These are phyloP conservation scores for Phytopythium litorale DNA, from an alignment of 352 stramenopile species.

Conservation along the genomic window DNA sequence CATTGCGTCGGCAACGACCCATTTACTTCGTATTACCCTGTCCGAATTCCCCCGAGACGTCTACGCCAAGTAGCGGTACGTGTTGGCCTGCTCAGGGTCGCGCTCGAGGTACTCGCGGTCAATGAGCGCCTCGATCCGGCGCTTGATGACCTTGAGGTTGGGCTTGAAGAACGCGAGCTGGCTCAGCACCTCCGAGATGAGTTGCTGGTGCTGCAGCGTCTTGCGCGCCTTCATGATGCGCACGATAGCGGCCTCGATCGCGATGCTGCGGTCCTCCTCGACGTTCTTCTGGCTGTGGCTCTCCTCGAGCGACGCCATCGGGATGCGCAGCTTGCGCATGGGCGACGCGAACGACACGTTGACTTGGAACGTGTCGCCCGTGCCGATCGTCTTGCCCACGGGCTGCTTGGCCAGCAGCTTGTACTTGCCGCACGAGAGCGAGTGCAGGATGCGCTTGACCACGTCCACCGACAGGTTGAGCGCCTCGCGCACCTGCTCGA, in stretches of 20 bases:
- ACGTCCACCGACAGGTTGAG: conserved; percentile 95
- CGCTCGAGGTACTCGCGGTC: conserved; percentile 98
- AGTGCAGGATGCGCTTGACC: conserved; percentile 98
- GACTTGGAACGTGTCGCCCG: conserved; percentile 92
- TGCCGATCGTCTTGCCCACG: conserved; percentile 93
- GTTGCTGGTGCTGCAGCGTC: conserved; percentile 96
- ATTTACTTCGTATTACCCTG: background rate
- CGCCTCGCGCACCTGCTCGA: conserved; percentile 88
- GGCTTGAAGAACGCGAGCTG: conserved; percentile 98
- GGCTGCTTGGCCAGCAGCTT: conserved; percentile 96
- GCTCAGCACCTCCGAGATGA: conserved; percentile 97
- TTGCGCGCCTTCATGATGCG: conserved; percentile 99
- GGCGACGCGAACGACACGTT: conserved; percentile 94
- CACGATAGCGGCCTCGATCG: conserved; percentile 99
- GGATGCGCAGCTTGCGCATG: conserved; percentile 98
- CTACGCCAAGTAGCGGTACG: conserved; percentile 96
- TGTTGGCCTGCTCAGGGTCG: conserved; percentile 93
- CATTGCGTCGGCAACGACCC: background rate
- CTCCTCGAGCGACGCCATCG: conserved; percentile 98
- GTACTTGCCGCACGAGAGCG: conserved; percentile 98
- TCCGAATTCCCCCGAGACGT: background rate
- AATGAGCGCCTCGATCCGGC: conserved; percentile 97
- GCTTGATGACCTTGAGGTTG: conserved; percentile 97
- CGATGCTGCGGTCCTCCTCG: conserved; percentile 95
- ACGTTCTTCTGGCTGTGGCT: conserved; percentile 98